phyloP scores from a whole-genome alignment of 257 asterid genomes.

The Solanum appendiculatum region DNA sequence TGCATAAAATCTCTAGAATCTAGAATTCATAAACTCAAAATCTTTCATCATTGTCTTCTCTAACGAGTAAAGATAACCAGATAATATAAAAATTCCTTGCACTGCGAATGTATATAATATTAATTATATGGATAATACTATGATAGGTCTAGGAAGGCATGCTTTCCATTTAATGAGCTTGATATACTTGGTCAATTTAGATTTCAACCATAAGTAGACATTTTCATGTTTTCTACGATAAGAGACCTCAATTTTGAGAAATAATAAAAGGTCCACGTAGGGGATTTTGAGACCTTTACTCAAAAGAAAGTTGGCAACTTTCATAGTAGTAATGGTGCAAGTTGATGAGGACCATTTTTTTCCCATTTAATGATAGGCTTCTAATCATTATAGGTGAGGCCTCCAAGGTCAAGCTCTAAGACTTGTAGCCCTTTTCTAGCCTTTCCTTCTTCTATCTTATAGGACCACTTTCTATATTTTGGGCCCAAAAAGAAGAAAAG shows the following conservation, averaged over 20 bases:
- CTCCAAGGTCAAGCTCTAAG: background rate
- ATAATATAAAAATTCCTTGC: background rate
- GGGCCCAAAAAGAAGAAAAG: background rate
- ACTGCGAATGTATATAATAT: too few relatives aligned
- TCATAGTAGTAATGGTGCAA: background rate
- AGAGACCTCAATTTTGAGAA: background rate
- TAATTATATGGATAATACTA: background rate
- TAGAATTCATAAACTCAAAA: background rate
- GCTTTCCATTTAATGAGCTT: background rate
- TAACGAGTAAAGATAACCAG: background rate
- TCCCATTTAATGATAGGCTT: background rate
- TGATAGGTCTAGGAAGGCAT: background rate
- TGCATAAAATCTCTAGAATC: too few relatives aligned
- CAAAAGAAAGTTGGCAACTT: background rate
- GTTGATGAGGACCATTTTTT: conserved; percentile 6
- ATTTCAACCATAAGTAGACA: background rate
- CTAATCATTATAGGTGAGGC: background rate
- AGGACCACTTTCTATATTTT: conserved; percentile 6
- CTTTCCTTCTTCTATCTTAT: background rate
- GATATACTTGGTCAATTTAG: background rate
- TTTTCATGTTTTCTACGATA: background rate
- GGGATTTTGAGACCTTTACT: background rate
- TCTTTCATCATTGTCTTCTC: accelerated
- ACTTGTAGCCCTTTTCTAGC: background rate
- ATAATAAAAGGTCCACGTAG: background rate